Base-by-base conservation (phyloP, 2,329 filamentous ascomycete genomes). In the Magnaporthiopsis incrustans region DNA sequence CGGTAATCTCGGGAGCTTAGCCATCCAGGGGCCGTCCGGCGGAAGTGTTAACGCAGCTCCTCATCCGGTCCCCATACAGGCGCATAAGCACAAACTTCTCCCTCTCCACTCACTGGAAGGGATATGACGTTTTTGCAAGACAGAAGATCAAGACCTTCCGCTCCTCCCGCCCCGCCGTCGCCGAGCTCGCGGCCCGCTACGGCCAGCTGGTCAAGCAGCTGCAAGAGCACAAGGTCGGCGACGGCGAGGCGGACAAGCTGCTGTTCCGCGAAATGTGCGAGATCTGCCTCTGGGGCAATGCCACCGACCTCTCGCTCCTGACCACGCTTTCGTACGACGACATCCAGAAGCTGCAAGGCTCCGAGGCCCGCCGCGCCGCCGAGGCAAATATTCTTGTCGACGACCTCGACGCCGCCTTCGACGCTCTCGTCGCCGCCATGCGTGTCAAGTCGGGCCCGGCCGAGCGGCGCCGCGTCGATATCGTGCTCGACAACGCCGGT, bases 211-310 rank as follows among this genome's bases (percentile, higher is more conserved):
- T 91, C 59, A 78, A 81, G 53, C 85, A 93, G 73, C 79, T 95
- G 50, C 81, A 84, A 57, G 74, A 77, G 10, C 74, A 80, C 64
- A 82, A 68, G 77, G 79, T 79, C 3, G 77, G 78, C 44, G 87
- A 86, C 61, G 83, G 85, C 35, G 85, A 89, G 64, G 87, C 90
- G 0, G 90, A 96, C 73, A 85, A 86, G 72, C 77, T 93, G 0
- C 79, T 97, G 32, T 98, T 98, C 77, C 82, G 82, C 30, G 94
- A 98, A 74, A 96, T 98, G 89, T 93, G 89, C 76, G 92, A 97
- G 80, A 95, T 97, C 70, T 97, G 93, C 73, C 84, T 98, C 2
- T 98, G 94, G 94, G 94, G 94, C 14, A 98, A 98, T 74, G 95
- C 94, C 1, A 98, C 94, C 0, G 95, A 98, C 74, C 81, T 98